Evolutionary conservation across 805 yeast species (phyloP), one percentile per base, ranked within the genome.

Genomic region (Grigorovia yakushimaensis): DNA sequence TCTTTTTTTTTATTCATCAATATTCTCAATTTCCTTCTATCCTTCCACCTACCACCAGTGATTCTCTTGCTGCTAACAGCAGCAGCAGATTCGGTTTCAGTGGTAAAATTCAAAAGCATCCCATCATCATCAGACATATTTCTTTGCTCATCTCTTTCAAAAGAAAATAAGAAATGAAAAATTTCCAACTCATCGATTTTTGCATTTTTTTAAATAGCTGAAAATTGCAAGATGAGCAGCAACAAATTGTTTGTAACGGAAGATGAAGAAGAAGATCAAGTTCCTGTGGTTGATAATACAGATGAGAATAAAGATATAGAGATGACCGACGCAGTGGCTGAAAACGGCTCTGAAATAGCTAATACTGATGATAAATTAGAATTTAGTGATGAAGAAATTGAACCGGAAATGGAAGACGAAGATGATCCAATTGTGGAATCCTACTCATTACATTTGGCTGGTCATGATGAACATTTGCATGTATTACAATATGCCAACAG

Each of bases 21-120:
- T 55, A 60, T 59, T 57, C 78, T 80, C 49, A 77, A 67, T 59
- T 77, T 78, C 55, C 93, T 70, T 52, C 95, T 74, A 48, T 87
- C 94, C 56, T 77, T 82, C 95, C 95, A 87, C 53, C 74, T 75
- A 15, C 94, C 95, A 36, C 91, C 91, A 2, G 76, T 70, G 2
- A 79, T 74, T 58, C 74, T 79, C 6, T 68, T 53, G 2, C 59
- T 49, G 1, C 53, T 39, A 0, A 51, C 49, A 15, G 51, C 47
- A 6, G 64, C 56, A 43, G 57, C 8, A 64, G 60, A 21, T 59
- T 58, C 5, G 46, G 35, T 2, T 24, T 38, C n/a, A 39, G 73
- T 66, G 24, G 82, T 76, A 59, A 91, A 82, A 62, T 91, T 91
- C 58, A 91, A 62, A 57, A 89, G 66, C 66, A 89, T 59, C 20